A percentile compares a stretch with the other conserved stretches of the same genome.
These are phyloP conservation scores for Alternaria novae-zelandiae DNA, from an alignment of 2,329 filamentous ascomycete genomes.

Conservation along the genomic window DNA sequence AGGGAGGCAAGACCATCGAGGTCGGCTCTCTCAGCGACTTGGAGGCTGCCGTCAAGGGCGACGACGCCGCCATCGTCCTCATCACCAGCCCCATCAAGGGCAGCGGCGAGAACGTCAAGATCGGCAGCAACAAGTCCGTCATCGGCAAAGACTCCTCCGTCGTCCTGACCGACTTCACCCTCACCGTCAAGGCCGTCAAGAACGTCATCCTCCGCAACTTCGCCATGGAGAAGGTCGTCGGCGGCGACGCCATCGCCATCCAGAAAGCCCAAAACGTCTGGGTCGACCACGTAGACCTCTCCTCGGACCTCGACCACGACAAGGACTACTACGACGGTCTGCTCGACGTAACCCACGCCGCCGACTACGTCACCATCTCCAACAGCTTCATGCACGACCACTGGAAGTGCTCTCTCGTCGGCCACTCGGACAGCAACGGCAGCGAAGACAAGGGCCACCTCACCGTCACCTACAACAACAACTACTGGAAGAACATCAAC, in stretches of 20 bases:
- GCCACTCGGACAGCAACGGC: constrained; percentile 65
- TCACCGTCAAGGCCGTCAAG: constrained; percentile 55
- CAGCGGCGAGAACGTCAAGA: constrained; percentile 50
- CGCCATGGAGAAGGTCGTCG: constrained; percentile 58
- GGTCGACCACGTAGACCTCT: constrained; percentile 73
- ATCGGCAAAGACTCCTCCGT: constrained; percentile 57
- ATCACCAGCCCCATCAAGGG: constrained; percentile 55
- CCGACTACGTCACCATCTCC: constrained; percentile 66
- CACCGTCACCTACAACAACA: constrained; percentile 70
- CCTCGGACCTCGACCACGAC: constrained; percentile 63
- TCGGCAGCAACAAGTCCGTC: constrained; percentile 59
- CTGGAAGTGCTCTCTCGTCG: constrained; percentile 65
- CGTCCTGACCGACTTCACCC: constrained; percentile 54
- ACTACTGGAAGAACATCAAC: constrained; percentile 70
- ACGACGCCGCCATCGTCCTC: constrained; percentile 54
- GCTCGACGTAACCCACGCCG: constrained; percentile 67
- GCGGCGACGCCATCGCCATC: constrained; percentile 61
- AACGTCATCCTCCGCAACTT: constrained; percentile 67
- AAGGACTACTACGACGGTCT: constrained; percentile 76
- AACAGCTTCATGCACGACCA: constrained; percentile 63
- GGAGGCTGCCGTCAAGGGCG: constrained; percentile 52
- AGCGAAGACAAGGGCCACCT: constrained; percentile 67
- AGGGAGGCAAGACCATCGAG: constrained; percentile 43
- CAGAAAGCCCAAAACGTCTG: constrained; percentile 61
- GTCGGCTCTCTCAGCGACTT: constrained; percentile 50